These are phyloP conservation scores for Cyberlindnera suaveolens DNA, from an alignment of 805 yeast species.

Conservation along the genomic window DNA sequence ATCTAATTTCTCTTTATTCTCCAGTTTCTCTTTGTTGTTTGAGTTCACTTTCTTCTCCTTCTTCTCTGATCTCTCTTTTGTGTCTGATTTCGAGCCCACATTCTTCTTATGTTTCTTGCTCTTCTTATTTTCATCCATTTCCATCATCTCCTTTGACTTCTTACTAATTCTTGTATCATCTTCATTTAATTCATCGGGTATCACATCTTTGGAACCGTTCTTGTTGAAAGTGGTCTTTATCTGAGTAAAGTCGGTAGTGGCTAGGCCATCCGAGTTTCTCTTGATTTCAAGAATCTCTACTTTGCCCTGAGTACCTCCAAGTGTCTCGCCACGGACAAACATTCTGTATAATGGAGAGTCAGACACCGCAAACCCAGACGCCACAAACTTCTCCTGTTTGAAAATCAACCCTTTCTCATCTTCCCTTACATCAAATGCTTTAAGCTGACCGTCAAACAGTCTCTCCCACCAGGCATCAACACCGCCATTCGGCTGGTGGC, in stretches of 20 bases:
- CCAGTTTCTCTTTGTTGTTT: slow-evolving; percentile 21
- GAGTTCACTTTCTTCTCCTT: slow-evolving; percentile 21
- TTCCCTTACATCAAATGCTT: slow-evolving; percentile 57
- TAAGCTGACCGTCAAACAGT: slow-evolving; percentile 88
- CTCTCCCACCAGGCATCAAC: slow-evolving; percentile 97
- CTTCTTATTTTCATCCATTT: slow-evolving; percentile 16
- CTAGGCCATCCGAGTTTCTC: not conserved
- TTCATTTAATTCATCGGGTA: not conserved
- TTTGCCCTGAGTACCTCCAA: slow-evolving; percentile 66
- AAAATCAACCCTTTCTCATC: slow-evolving; percentile 37
- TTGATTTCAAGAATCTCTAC: slow-evolving; percentile 16
- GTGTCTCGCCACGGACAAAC: slow-evolving; percentile 85
- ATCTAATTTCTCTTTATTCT: slow-evolving; percentile 18
- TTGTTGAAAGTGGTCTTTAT: slow-evolving; percentile 12
- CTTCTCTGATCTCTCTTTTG: slow-evolving; percentile 11
- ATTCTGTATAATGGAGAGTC: slow-evolving; percentile 72
- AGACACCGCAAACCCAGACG: slow-evolving; percentile 40
- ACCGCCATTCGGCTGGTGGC: slow-evolving; percentile 50
- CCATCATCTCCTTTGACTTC: slow-evolving; percentile 13
- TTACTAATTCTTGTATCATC: slow-evolving; percentile 3
- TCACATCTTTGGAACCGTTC: not conserved
- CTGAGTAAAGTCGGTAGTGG: slow-evolving; percentile 4
- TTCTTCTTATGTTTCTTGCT: slow-evolving; percentile 13
- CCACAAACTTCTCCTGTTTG: slow-evolving; percentile 45
- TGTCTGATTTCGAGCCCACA: slow-evolving; percentile 18